Evolutionary conservation across 1,284 basidiomycete genomes (phyloP), one percentile per base, ranked within the genome.

Genomic region (Trametes pubescens): DNA sequence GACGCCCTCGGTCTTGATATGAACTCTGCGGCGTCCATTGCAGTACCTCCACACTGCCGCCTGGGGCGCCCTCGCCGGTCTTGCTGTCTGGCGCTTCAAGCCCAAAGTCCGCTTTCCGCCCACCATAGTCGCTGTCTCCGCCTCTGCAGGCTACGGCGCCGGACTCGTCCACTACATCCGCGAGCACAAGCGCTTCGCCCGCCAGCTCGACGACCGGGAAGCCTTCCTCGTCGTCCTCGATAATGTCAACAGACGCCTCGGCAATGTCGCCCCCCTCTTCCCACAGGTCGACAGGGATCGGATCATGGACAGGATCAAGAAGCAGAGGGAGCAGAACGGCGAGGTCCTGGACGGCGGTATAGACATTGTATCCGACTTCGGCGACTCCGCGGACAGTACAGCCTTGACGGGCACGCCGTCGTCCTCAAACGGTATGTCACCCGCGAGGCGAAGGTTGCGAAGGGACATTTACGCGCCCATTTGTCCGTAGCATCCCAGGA

Each of bases 41-140:
- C 66, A 76, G 74, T 69, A 71, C 43, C 46, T 65, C n/a, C 72
- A 69, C 46, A 67, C 69, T 21, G 62, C 69, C 51, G 34, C 66
- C 43, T 68, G 69, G 58, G 66, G 65, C 22, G 59, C 57, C 6
- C 53, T 61, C 21, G 52, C 62, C n/a, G 64, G 62, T 24, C 24
- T 64, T 47, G 53, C 56, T 21, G 56, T 64, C 48, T 57, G 54
- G 52, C 61, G 64, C 1, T 64, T 62, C 62, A 68, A 57, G 56
- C 47, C 57, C 34, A 65, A 47, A 32, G 35, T 64, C 53, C 67
- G 64, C 35, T 68, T 65, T 43, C 64, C 67, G 24, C 61, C 59
- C 10, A 58, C 62, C 49, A 34, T 65, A 38, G 46, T 68, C 57
- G 48, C 51, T 38, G 52, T 64, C 32, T 64, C 67, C 40, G 64